Evolutionary conservation across 108 stramenopile species (phyloP), one percentile per base, ranked within the genome.

Genomic region (Bacterosira constricta): DNA sequence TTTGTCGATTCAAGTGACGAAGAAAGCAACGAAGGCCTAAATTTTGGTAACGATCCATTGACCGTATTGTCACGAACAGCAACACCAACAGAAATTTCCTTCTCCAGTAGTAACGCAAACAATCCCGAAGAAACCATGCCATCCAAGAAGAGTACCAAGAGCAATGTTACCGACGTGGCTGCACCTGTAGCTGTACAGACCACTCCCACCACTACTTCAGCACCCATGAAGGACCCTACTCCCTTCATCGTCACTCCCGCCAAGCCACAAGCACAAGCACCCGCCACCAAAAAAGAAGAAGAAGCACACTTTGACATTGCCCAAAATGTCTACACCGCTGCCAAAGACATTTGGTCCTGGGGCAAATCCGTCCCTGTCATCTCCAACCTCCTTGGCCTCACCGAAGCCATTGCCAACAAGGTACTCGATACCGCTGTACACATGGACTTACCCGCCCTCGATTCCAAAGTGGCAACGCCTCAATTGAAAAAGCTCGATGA

Each of bases 261-360:
- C 15, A n/a, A n/a, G n/a, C 21, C 55, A 5, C 27, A 29, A 25
- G 23, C 37, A 1, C 32, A 63, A 44, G 38, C 47, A 27, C 17
- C 18, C 39, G n/a, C n/a, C n/a, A n/a, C n/a, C n/a, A n/a, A n/a
- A n/a, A n/a, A n/a, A n/a, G n/a, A 21, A 12, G 30, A 62, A 15
- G 61, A 63, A 36, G 35, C 76, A 13, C 73, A 76, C 49, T 63
- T 63, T 44, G 86, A 92, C 71, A 75, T 84, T 12, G 83, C 87
- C 20, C 84, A 85, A 63, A 56, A 73, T 11, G 74, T 87, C 3
- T 92, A 92, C 59, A 66, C 55, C 29, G 39, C 46, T 27, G 77
- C 81, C 57, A 93, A 93, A 59, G 81, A 63, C 51, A 72, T 87
- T 17, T 90, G 89, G 88, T 68, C 82, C 7, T 90, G 89, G 89